These are phyloP conservation scores for Wickerhamomyces silvicola DNA, from an alignment of 805 yeast species.

Conservation along the genomic window DNA sequence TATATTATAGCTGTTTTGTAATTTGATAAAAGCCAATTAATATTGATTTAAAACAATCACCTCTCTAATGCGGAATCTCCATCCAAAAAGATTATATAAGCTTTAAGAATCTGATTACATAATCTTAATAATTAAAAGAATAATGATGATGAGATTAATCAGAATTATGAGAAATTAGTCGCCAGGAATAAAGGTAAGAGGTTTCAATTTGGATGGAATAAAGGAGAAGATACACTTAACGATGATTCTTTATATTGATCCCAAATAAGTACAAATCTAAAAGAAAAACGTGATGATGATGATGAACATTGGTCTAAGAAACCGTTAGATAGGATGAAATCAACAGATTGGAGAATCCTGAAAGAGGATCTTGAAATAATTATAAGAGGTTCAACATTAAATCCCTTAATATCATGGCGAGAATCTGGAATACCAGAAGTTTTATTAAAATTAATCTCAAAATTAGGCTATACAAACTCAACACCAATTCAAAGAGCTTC, in stretches of 20 bases:
- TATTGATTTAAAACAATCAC: no score
- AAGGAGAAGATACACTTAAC: slow-evolving; percentile 56
- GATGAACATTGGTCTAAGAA: slow-evolving; percentile 63
- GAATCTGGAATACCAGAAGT: slow-evolving; percentile 49
- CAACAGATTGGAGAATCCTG: slow-evolving; percentile 86
- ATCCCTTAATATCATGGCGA: slow-evolving; percentile 71
- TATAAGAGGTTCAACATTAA: slow-evolving; percentile 37
- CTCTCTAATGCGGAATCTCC: no score
- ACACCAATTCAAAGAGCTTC: slow-evolving; percentile 91
- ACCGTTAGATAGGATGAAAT: slow-evolving; percentile 54
- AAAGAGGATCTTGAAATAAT: slow-evolving; percentile 69
- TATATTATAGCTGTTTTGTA: no score
- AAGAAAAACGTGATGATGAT: slow-evolving; percentile 8
- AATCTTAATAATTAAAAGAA: no score
- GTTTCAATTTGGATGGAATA: slow-evolving; percentile 67
- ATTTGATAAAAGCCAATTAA: no score
- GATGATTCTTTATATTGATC: slow-evolving; percentile 32
- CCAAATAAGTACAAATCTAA: slow-evolving; percentile 7
- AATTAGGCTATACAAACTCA: slow-evolving; percentile 54
- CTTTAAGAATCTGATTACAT: no score
- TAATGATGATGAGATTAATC: slow-evolving; percentile 3
- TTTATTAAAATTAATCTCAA: slow-evolving; percentile 31
- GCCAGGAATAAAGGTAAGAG: slow-evolving; percentile 19
- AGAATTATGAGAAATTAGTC: slow-evolving; percentile 2
- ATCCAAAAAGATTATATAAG: no score